A percentile compares a stretch with the other conserved stretches of the same genome.
Evolutionary conservation across 495 filamentous ascomycete genomes (phyloP).

Genomic region (Lophiotrema nucula): DNA sequence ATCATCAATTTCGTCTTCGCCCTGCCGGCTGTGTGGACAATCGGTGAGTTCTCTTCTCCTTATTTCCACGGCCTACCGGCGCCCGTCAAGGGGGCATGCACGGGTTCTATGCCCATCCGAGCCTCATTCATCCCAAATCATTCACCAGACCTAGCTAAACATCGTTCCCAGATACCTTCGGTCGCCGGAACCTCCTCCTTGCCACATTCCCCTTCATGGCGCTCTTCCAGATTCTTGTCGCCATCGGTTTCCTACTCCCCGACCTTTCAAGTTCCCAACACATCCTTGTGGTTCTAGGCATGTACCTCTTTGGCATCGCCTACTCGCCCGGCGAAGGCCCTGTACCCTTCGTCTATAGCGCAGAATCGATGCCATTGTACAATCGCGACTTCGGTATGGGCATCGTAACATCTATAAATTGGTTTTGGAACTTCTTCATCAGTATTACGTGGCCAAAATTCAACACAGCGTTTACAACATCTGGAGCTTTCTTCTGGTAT

Average conservation of each 20-base stretch:
- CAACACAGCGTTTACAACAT: conserved; percentile 50
- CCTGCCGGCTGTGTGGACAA: conserved; percentile 28
- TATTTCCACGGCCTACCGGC: too few relatives aligned
- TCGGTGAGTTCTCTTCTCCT: too few relatives aligned
- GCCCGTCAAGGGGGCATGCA: too few relatives aligned
- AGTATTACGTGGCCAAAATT: conserved; percentile 66
- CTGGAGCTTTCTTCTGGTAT: conserved; percentile 63
- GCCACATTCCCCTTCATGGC: conserved; percentile 31
- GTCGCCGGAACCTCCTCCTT: conserved; percentile 30
- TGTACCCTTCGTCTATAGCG: conserved; percentile 28
- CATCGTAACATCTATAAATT: conserved; percentile 64
- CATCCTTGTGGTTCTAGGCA: conserved; percentile 9
- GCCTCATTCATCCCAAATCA: too few relatives aligned
- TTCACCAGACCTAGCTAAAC: too few relatives aligned
- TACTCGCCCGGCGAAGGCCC: too few relatives aligned
- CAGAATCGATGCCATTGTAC: conserved; percentile 27
- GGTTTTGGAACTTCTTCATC: conserved; percentile 69
- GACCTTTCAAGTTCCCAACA: not conserved
- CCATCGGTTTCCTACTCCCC: conserved; percentile 2
- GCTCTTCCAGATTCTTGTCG: conserved; percentile 11
- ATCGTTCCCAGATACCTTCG: conserved; percentile 26
- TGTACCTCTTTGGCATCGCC: conserved; percentile 27
- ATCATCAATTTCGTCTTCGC: conserved; percentile 34
- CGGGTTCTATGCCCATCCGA: too few relatives aligned
- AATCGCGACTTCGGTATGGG: conserved; percentile 30